Conservation (phyloP, 306 rosid genomes). For the Acacia acuminata region DNA sequence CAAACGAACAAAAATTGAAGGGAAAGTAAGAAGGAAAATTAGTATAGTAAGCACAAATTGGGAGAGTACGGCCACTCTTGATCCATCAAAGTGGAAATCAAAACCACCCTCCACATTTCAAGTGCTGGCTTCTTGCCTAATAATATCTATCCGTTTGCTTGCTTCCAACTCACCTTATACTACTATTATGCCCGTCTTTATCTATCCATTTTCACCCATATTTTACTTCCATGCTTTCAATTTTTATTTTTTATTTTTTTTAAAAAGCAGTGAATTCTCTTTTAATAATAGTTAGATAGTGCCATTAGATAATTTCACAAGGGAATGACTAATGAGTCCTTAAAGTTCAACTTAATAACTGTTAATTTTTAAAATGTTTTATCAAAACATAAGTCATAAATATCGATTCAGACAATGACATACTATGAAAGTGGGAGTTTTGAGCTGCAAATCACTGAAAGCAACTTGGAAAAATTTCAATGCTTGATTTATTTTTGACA, state of each 20-base stretch:
- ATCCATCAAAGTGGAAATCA: slow-evolving; percentile 40
- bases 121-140: slow-evolving; percentile 37
- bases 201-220: background rate
- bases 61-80: slow-evolving; percentile 15
- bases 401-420: too few species aligned
- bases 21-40: background rate
- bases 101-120: slow-evolving; percentile 39
- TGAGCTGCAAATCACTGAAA: too few species aligned
- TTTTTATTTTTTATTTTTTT: too few species aligned
- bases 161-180: slow-evolving; percentile 2
- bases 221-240: background rate
- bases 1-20: too few species aligned
- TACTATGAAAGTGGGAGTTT: too few species aligned
- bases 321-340: background rate
- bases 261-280: background rate
- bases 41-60: slow-evolving; percentile 1
- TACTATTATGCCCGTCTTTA: background rate
- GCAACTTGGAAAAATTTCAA: background rate
- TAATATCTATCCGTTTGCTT: slow-evolving; percentile 15
- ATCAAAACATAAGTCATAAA: too few species aligned
- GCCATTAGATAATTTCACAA: background rate
- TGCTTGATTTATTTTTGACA: too few species aligned
- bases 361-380: too few species aligned
- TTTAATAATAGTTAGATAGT: background rate
- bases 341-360: background rate